Percentiles rank a stretch among this genome's conserved stretches.
Evolutionary conservation across 257 asterid genomes (phyloP).

Genomic region (Solanum clarkiae): DNA sequence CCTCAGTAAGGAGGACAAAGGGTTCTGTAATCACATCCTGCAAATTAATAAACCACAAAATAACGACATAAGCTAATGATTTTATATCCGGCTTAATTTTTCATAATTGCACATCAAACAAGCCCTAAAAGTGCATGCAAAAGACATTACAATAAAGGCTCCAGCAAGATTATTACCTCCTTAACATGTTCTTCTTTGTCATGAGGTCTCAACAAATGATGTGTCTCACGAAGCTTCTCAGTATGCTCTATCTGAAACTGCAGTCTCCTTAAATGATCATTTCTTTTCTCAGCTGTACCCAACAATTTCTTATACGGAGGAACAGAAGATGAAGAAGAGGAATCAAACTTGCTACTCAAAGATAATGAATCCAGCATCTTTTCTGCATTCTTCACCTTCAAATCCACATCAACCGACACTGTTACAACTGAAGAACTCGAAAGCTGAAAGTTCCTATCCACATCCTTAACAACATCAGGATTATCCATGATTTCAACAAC

Average conservation of each 20-base stretch:
- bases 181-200: conserved; percentile 28
- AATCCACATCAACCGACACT: conserved; percentile 15
- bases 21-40: conserved; percentile 53
- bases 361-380: conserved; percentile 14
- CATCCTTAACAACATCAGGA: conserved; percentile 15
- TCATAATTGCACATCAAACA: not conserved
- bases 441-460: conserved; percentile 5
- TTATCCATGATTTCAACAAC: conserved; percentile 11
- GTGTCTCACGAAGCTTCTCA: conserved; percentile 6
- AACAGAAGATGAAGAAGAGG: not conserved
- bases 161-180: conserved; percentile 26
- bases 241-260: conserved; percentile 16
- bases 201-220: conserved; percentile 16
- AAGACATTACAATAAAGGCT: not conserved
- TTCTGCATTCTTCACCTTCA: conserved; percentile 12
- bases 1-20: conserved; percentile 52
- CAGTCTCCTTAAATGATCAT: conserved; percentile 11
- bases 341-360: conserved; percentile 10
- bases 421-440: conserved; percentile 27
- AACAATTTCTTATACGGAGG: conserved; percentile 23
- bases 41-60: conserved; percentile 8
- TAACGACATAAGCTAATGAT: not conserved
- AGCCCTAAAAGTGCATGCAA: not conserved
- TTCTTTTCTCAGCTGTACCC: conserved; percentile 4
- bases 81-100: not conserved